Evolutionary conservation across 306 rosid species (phyloP).

Genomic region (Lagenaria siceraria): DNA sequence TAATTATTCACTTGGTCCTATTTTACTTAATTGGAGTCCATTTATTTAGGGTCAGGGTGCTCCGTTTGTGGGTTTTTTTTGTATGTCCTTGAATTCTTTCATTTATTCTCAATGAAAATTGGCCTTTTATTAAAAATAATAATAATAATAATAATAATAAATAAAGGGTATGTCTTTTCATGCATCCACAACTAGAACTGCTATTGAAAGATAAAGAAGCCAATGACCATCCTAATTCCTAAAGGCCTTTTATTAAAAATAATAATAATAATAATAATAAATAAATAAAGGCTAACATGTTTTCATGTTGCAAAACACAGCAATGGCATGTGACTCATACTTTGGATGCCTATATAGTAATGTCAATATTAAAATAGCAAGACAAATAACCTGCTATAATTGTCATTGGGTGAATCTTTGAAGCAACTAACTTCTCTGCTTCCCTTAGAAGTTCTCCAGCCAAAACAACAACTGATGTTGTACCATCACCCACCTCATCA

Average conservation of each 20-base stretch:
- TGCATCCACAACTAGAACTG: background rate
- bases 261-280: too few species aligned
- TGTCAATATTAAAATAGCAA: background rate
- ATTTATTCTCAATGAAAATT: too few species aligned
- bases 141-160: too few species aligned
- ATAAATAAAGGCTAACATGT: too few species aligned
- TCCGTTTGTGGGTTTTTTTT: too few species aligned
- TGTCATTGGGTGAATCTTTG: slow-evolving; percentile 95
- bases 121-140: too few species aligned
- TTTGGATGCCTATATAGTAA: background rate
- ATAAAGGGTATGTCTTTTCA: background rate
- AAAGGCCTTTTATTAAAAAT: too few species aligned
- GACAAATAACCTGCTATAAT: slow-evolving; percentile 67
- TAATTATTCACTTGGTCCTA: too few species aligned
- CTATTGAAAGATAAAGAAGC: background rate
- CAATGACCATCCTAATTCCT: background rate
- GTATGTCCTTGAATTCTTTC: too few species aligned
- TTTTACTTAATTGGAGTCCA: too few species aligned
- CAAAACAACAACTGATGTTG: slow-evolving; percentile 96
- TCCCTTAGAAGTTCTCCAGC: slow-evolving; percentile 95
- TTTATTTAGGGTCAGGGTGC: too few species aligned
- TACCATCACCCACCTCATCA: slow-evolving; percentile 99
- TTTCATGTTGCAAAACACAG: background rate
- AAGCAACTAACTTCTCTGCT: slow-evolving; percentile 88
- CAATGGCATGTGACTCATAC: background rate